Evolutionary conservation across 148 eudicot genomes (phyloP), one percentile per base, ranked within the genome.

Genomic region (Pouteria glomerata): DNA sequence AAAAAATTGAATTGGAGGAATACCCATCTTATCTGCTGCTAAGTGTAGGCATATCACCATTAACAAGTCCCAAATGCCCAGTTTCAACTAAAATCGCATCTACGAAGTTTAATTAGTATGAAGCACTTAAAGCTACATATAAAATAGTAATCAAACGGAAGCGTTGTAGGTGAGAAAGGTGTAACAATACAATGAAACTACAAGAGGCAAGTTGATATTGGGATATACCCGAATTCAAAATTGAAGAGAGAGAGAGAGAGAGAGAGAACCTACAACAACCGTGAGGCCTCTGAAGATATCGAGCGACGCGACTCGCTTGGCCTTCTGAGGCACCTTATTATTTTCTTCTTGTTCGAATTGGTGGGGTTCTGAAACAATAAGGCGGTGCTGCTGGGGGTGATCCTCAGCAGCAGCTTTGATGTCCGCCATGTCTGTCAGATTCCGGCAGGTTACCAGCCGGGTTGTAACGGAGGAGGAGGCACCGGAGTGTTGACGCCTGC

Each of bases 221-320:
- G n/a, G n/a, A n/a, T n/a, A n/a, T n/a, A n/a, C n/a, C n/a, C n/a
- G n/a, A n/a, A n/a, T n/a, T n/a, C n/a, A n/a, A n/a, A n/a, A n/a
- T n/a, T n/a, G 8, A 34, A 29, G 24, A 16, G 39, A 14, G 57
- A n/a, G 30, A 69, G 47, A 14, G 66, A 48, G 62, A 51, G 65
- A 44, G 33, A 52, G 47, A 51, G 26, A 57, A 42, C 15, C 59
- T 85, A 93, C 96, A 44, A 85, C 85, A 57, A 93, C 96, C 33
- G 98, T 90, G 79, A 93, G 85, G 80, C 98, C 98, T 84, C 98
- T 81, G 77, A 93, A 93, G n/a, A 88, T 79, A 74, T 93, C 96
- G 33, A 93, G 82, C 33, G 96, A 90, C 11, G 91, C 92, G 15
- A 93, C 80, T 33, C 97, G 86, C 63, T 74, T 81, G 19, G 73